Base-by-base conservation (phyloP, 2,329 filamentous ascomycete genomes). In the Dryadomyces quercus-mongolicae region DNA sequence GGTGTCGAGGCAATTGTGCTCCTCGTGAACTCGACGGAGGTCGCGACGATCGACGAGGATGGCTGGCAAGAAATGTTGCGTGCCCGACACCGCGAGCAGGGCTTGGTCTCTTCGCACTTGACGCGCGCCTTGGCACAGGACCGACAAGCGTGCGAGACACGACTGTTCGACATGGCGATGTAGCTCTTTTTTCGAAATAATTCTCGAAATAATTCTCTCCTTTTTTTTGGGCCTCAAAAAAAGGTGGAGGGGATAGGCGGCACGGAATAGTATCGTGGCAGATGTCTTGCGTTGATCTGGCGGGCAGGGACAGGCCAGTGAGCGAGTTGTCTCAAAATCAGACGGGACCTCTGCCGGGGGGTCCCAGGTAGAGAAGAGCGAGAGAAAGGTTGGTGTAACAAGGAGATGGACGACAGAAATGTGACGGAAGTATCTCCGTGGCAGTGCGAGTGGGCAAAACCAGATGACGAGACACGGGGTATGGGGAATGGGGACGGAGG, bases 141-240 rank as follows among this genome's bases (percentile, higher is more conserved):
- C 40, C 71, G 70, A 57, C 76, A 79, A n/a, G 76, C 76, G 57
- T 77, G 74, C 15, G 72, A 74, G 15, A 79, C 76, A n/a, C 76
- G 73, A 22, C 72, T 49, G 45, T 25, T 21, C 9, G 22, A 36
- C 45, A 53, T 53, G 21, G 45, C 21, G n/a, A 34, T 9, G n/a
- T 10, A n/a, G n/a, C n/a, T n/a, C n/a, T n/a, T n/a, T n/a, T n/a
- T n/a, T n/a, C n/a, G n/a, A n/a, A n/a, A n/a, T n/a, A n/a, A n/a
- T n/a, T n/a, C n/a, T n/a, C n/a, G n/a, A n/a, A n/a, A n/a, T n/a
- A n/a, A n/a, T n/a, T n/a, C n/a, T n/a, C n/a, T n/a, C n/a, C n/a
- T n/a, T n/a, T n/a, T n/a, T n/a, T n/a, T n/a, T n/a, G n/a, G n/a
- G n/a, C n/a, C n/a, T n/a, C n/a, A n/a, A n/a, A n/a, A n/a, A n/a